Conservation (phyloP, 2,329 filamentous ascomycete species). For the Alternaria metachromatica region DNA sequence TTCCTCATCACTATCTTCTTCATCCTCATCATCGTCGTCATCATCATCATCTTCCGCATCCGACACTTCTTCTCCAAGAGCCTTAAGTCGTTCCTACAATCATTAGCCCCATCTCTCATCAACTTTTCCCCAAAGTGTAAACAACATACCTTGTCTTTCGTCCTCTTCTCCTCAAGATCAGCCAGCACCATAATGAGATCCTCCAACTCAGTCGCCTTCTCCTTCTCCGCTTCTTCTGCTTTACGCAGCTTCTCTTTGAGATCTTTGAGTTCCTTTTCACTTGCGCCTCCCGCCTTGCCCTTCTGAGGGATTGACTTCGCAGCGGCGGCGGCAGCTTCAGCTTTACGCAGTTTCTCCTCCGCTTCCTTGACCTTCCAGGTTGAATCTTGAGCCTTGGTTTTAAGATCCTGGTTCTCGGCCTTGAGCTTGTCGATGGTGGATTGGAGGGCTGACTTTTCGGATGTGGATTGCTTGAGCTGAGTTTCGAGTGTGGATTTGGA, state of each 20-base stretch:
- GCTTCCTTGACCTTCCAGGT: slow-evolving; percentile 55
- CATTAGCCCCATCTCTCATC: neutral
- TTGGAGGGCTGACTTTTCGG: slow-evolving; percentile 23
- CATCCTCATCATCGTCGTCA: slow-evolving; percentile 29
- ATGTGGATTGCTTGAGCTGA: neutral
- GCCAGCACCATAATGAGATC: slow-evolving; percentile 57
- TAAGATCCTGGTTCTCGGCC: slow-evolving; percentile 23
- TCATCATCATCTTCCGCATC: slow-evolving; percentile 50
- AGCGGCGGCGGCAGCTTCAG: neutral
- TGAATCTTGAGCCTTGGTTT: slow-evolving; percentile 54
- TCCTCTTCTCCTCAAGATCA: slow-evolving; percentile 56
- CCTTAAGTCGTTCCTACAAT: slow-evolving; percentile 55
- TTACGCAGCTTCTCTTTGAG: slow-evolving; percentile 55
- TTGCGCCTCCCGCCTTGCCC: neutral
- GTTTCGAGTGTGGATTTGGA: neutral
- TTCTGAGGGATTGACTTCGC: neutral
- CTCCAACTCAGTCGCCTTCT: slow-evolving; percentile 56
- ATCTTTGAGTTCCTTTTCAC: slow-evolving; percentile 47
- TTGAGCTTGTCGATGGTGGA: slow-evolving; percentile 20
- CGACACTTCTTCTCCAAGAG: slow-evolving; percentile 53
- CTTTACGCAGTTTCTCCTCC: slow-evolving; percentile 48
- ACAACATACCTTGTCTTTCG: slow-evolving; percentile 46
- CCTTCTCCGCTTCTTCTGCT: slow-evolving; percentile 44
- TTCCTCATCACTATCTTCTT: slow-evolving; percentile 12
- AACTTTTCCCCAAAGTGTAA: neutral